Conservation (phyloP, 192 early-diverging fungal species). For the Spizellomyces sp. region DNA sequence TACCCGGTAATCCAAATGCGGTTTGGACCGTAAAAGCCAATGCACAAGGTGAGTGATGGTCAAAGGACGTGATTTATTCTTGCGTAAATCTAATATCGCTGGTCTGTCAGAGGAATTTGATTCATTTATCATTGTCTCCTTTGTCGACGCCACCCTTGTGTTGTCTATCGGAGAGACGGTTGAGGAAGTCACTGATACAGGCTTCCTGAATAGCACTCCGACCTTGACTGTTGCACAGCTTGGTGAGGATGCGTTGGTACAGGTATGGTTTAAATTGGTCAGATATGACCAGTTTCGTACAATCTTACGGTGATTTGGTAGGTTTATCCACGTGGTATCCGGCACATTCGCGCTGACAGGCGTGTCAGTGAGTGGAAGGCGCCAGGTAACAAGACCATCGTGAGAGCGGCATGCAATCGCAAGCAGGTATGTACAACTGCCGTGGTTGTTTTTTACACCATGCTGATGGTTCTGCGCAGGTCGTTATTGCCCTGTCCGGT, state of each 20-base stretch:
- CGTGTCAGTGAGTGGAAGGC: slow-evolving; percentile 94
- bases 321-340: slow-evolving; percentile 83
- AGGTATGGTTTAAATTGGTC: slow-evolving; percentile 47
- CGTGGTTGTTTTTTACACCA: neutral
- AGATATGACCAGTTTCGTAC: slow-evolving; percentile 3
- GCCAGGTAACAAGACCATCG: slow-evolving; percentile 72
- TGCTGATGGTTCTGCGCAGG: slow-evolving; percentile 11
- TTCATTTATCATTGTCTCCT: slow-evolving; percentile 89
- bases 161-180: slow-evolving; percentile 91
- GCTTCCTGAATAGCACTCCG: slow-evolving; percentile 79
- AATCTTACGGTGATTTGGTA: slow-evolving; percentile 14
- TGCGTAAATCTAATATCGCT: neutral
- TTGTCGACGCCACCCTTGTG: slow-evolving; percentile 90
- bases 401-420: slow-evolving; percentile 78
- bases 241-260: slow-evolving; percentile 85
- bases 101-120: slow-evolving; percentile 58
- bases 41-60: neutral
- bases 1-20: slow-evolving; percentile 91
- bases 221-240: slow-evolving; percentile 85
- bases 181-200: slow-evolving; percentile 88
- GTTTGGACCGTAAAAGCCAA: slow-evolving; percentile 77
- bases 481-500: slow-evolving; percentile 78
- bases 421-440: slow-evolving; percentile 46
- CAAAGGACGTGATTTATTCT: too few species aligned
- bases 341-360: slow-evolving; percentile 84